Evolutionary conservation across 1,139 yeast species (phyloP), one percentile per base, ranked within the genome.

Genomic region (Yamadazyma blattariae): DNA sequence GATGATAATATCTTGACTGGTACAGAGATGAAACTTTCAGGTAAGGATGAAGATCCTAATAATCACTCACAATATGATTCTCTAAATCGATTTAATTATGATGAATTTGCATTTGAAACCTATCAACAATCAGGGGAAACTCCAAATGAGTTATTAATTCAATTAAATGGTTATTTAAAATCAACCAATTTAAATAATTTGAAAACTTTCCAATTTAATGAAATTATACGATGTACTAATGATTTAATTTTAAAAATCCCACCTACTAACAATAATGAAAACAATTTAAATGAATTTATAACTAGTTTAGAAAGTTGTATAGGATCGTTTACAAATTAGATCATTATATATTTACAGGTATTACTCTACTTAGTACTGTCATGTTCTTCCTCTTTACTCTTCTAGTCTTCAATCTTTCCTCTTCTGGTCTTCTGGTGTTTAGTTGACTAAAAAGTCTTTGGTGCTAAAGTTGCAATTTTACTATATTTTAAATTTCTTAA

Each of bases 401-500:
- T n/a, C n/a, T n/a, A n/a, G n/a, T n/a, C n/a, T n/a, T n/a, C n/a
- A n/a, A n/a, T n/a, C n/a, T n/a, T n/a, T n/a, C n/a, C n/a, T n/a
- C n/a, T n/a, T n/a, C n/a, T n/a, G n/a, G n/a, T n/a, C n/a, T n/a
- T n/a, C n/a, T n/a, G n/a, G n/a, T n/a, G n/a, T n/a, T n/a, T n/a
- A n/a, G n/a, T n/a, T n/a, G n/a, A n/a, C 56, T 68, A 85, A 45
- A 82, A 78, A 16, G 88, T 85, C 62, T 87, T 82, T 50, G 96
- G 95, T 14, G 98, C 97, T 58, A 92, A 75, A 10, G 97, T 75
- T 30, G 89, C 88, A 39, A 92, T 82, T 67, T 92, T 92, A 65
- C 81, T 84, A 62, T 76, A 89, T 43, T 88, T 85, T 64, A 80
- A 81, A 44, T 85, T 88, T 64, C 82, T 81, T 46, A 92, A 75